Evolutionary conservation across 2,329 filamentous ascomycete genomes (phyloP).

Genomic region (Fusarium fracticaudum): DNA sequence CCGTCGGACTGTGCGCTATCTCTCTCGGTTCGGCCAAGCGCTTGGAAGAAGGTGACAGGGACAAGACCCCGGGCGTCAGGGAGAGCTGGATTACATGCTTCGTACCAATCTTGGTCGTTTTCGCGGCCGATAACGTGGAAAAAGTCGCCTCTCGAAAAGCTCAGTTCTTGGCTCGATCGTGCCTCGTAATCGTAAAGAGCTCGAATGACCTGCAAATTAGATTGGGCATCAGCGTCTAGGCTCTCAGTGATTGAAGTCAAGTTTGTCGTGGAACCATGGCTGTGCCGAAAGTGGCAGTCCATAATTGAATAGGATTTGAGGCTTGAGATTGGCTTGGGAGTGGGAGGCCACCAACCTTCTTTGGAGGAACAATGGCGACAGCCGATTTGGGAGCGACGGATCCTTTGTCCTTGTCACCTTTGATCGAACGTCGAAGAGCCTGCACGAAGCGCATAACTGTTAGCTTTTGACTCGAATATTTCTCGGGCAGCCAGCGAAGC

Average conservation of each 20-base stretch:
- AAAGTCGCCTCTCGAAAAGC: slow-evolving; percentile 95
- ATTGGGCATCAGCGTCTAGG: slow-evolving; percentile 32
- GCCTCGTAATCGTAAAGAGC: slow-evolving; percentile 94
- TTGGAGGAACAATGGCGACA: slow-evolving; percentile 88
- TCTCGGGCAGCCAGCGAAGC: slow-evolving; percentile 16
- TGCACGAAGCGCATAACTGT: slow-evolving; percentile 60
- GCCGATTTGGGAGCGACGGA: slow-evolving; percentile 85
- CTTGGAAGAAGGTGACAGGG: slow-evolving; percentile 92
- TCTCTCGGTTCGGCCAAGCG: slow-evolving; percentile 89
- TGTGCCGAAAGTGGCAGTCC: slow-evolving; percentile 17
- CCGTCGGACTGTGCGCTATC: slow-evolving; percentile 80
- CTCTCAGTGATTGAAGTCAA: slow-evolving; percentile 10
- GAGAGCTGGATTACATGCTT: slow-evolving; percentile 93
- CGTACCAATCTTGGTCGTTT: slow-evolving; percentile 96
- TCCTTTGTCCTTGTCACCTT: slow-evolving; percentile 85
- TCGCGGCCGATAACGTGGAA: slow-evolving; percentile 98
- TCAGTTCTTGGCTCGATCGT: slow-evolving; percentile 79
- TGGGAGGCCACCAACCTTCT: slow-evolving; percentile 73
- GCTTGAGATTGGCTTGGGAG: slow-evolving; percentile 15
- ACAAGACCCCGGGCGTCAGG: slow-evolving; percentile 90
- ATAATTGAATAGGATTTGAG: slow-evolving; percentile 21
- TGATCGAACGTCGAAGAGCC: slow-evolving; percentile 88
- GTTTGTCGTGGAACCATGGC: slow-evolving; percentile 25
- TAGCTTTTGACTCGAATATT: slow-evolving; percentile 46
- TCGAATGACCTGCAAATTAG: slow-evolving; percentile 80